Conservation (phyloP, 2,329 filamentous ascomycete species). For the Aplosporella prunicola region DNA sequence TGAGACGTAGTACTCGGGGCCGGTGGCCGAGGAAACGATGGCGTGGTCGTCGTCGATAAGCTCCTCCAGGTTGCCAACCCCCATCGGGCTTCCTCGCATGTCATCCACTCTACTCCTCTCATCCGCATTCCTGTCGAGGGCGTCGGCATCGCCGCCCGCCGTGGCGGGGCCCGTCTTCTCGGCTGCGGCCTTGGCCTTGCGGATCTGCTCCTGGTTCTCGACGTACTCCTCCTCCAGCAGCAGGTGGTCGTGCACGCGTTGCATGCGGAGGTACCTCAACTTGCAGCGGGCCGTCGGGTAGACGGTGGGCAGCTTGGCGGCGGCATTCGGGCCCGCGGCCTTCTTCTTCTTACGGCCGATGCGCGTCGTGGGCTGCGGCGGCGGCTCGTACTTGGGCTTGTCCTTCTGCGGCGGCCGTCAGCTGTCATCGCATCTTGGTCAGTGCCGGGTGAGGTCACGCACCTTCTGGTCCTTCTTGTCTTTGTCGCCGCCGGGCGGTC, state of each 20-base stretch:
- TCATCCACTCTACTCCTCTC: constrained; percentile 93
- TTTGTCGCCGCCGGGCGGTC: constrained; percentile 60
- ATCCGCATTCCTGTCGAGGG: constrained; percentile 81
- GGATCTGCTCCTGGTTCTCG: constrained; percentile 92
- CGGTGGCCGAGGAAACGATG: constrained; percentile 94
- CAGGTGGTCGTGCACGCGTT: constrained; percentile 94
- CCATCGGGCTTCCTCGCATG: constrained; percentile 98
- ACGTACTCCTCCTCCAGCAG: constrained; percentile 97
- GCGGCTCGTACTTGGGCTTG: constrained; percentile 99
- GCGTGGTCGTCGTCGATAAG: constrained; percentile 99
- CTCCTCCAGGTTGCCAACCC: constrained; percentile 93
- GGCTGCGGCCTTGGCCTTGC: constrained; percentile 75
- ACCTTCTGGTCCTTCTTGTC: constrained; percentile 73
- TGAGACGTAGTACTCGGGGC: constrained; percentile 97
- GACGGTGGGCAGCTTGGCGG: constrained; percentile 87
- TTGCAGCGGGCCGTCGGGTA: constrained; percentile 97
- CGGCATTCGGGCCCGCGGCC: constrained; percentile 82
- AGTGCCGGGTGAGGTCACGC: constrained; percentile 11
- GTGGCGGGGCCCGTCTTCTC: constrained; percentile 50
- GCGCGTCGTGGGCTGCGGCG: constrained; percentile 90
- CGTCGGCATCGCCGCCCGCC: constrained; percentile 59
- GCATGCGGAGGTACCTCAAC: constrained; percentile 92
- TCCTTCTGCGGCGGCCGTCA: constrained; percentile 62
- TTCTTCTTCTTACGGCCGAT: constrained; percentile 99
- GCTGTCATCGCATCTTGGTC: constrained; percentile 5